Evolutionary conservation across 2,329 filamentous ascomycete genomes (phyloP).

Genomic region (Fusarium papillatum): DNA sequence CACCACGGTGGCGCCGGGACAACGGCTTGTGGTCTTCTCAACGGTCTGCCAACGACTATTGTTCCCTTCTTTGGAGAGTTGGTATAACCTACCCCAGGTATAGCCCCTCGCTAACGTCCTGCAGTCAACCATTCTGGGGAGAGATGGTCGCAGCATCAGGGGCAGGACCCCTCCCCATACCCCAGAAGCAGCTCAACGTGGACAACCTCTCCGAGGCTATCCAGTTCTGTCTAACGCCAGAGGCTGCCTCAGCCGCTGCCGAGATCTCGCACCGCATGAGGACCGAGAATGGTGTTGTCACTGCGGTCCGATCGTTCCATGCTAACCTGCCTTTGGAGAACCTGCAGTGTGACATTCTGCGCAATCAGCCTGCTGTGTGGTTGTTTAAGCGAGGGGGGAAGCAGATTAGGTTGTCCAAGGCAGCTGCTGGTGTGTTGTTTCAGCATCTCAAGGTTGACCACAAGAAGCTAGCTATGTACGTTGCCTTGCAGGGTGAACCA

Average conservation of each 20-base stretch:
- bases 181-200: conserved; percentile 19
- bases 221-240: conserved; percentile 23
- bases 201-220: conserved; percentile 36
- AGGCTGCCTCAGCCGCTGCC: conserved; percentile 22
- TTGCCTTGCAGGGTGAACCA: accelerated
- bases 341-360: conserved; percentile 31
- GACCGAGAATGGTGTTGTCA: conserved; percentile 24
- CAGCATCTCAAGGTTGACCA: conserved; percentile 14
- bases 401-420: conserved; percentile 27
- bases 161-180: conserved; percentile 13
- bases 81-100: not conserved
- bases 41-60: conserved; percentile 77
- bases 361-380: conserved; percentile 20
- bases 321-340: conserved; percentile 34
- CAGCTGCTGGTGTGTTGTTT: conserved; percentile 28
- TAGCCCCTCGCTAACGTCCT: not conserved
- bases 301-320: conserved; percentile 40
- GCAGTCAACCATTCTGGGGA: conserved; percentile 33
- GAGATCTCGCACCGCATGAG: conserved; percentile 29
- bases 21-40: conserved; percentile 75
- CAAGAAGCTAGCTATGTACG: conserved; percentile 24
- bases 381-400: conserved; percentile 7
- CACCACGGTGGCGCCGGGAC: conserved; percentile 82
- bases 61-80: conserved; percentile 79
- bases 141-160: conserved; percentile 19